Evolutionary conservation across 495 filamentous ascomycete species (phyloP).

Genomic region (Lophium mytilinum): DNA sequence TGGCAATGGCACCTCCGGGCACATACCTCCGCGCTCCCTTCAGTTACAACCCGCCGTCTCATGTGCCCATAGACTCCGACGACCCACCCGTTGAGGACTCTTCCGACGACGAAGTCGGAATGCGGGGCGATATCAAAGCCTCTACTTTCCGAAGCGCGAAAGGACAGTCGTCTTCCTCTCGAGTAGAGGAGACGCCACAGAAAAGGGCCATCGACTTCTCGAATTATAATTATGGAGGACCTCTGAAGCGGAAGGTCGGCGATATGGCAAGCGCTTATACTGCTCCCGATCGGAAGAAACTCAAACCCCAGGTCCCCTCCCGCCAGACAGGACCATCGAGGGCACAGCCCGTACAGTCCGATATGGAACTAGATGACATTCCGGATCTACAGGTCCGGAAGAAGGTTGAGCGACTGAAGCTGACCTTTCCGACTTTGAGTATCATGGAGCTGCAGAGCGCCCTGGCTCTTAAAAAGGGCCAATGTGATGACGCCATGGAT

Average conservation of each 20-base stretch:
- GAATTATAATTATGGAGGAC: conserved; percentile 6
- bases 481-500: conserved; percentile 52
- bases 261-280: conserved; percentile 41
- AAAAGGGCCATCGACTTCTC: conserved; percentile 14
- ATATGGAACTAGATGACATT: conserved; percentile 44
- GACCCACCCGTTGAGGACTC: conserved; percentile 23
- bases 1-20: conserved; percentile 67
- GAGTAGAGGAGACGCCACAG: conserved; percentile 20
- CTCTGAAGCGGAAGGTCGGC: conserved; percentile 37
- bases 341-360: conserved; percentile 22
- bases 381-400: conserved; percentile 42
- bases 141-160: conserved; percentile 23
- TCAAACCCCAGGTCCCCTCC: conserved; percentile 31
- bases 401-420: conserved; percentile 50
- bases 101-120: conserved; percentile 23
- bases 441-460: conserved; percentile 46
- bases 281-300: conserved; percentile 24
- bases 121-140: conserved; percentile 30
- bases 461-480: conserved; percentile 44
- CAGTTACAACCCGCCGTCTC: conserved; percentile 24
- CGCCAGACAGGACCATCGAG: conserved; percentile 49
- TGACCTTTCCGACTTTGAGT: conserved; percentile 44
- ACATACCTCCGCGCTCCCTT: conserved; percentile 58
- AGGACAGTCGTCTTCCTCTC: not conserved
- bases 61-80: conserved; percentile 14